Base-by-base conservation (phyloP, 139 green algal species). In the Coelastrella sp. region DNA sequence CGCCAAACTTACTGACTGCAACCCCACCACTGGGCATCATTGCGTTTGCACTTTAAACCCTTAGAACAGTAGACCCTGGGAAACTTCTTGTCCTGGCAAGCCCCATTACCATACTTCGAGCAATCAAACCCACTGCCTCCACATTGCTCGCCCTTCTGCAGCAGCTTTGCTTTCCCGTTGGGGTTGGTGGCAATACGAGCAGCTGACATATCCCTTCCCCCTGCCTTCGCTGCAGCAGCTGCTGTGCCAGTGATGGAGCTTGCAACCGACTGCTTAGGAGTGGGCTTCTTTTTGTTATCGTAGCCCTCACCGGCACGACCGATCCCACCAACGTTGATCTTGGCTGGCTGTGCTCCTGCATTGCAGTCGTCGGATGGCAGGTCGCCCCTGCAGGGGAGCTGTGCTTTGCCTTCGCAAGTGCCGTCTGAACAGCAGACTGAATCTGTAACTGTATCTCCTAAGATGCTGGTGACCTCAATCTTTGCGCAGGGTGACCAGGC, bases 401-500 rank as follows among this genome's bases (percentile, higher is more conserved):
- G 87, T 5, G 87, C 58, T 61, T 80, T 80, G 76, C 87, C 87
- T 19, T 17, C 66, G 61, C 87, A 91, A 17, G 76, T 86, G 77
- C 87, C 76, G 65, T 61, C 47, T 10, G 7, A 61, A 64, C 87
- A 91, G 77, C 77, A 86, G 77, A 91, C 47, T 19, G 32, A 13
- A 61, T 91, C 87, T 54, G 71, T 57, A 3, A 86, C 87, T 19
- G 65, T 73, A 77, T 91, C 87, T 32, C 87, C 87, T 47, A 86
- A 17, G 77, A 91, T 91, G 87, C 87, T 91, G 17, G 76, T 86
- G 61, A 91, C 19, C 16, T 68, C 54, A 17, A 91, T 22, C 22
- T 71, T 82, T 13, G 85, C 85, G 22, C 85, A 89, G 22, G 58
- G 57, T 14, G 54, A 19, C 57, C 57, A 89, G 3, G n/a, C 73